phyloP scores from a whole-genome alignment of 208 protist genomes.

The Acanthamoeba lenticulata region DNA sequence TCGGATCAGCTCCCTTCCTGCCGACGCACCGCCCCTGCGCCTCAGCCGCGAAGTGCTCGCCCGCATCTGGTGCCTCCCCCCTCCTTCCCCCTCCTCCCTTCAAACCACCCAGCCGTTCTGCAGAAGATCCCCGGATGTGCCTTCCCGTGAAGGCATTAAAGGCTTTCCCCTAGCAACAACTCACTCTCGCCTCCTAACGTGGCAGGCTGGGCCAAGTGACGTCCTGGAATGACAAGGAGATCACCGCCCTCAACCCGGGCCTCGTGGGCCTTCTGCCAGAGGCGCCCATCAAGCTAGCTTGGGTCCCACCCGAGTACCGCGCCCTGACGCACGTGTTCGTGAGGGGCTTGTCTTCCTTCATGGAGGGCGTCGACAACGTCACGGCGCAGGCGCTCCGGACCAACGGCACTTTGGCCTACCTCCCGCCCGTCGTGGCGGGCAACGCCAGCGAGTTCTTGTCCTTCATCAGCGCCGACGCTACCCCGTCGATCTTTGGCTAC shows the following conservation, averaged over 20 bases:
- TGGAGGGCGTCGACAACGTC: not conserved
- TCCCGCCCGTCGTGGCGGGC: not conserved
- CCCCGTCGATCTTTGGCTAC: not conserved
- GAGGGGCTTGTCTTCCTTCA: not conserved
- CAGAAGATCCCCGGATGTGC: too few relatives aligned
- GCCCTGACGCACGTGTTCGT: not conserved
- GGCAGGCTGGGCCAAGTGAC: not conserved
- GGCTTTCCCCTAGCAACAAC: too few relatives aligned
- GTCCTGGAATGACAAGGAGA: not conserved
- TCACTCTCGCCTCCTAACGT: not conserved
- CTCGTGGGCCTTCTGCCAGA: not conserved
- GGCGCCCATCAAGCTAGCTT: not conserved
- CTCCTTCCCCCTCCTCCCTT: too few relatives aligned
- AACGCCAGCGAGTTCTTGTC: not conserved
- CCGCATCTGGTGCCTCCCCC: not conserved
- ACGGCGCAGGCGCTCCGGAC: not conserved
- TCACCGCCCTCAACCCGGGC: not conserved
- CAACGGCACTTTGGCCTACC: not conserved
- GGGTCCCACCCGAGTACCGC: not conserved
- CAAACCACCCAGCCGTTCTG: not conserved
- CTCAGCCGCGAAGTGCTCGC: slow-evolving; percentile 23
- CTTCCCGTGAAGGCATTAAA: too few relatives aligned
- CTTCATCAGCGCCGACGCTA: not conserved
- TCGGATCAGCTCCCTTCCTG: not conserved
- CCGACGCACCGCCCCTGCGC: not conserved